Evolutionary conservation across 2,329 filamentous ascomycete species (phyloP).

Genomic region (Aspergillus oerlinghausenensis): DNA sequence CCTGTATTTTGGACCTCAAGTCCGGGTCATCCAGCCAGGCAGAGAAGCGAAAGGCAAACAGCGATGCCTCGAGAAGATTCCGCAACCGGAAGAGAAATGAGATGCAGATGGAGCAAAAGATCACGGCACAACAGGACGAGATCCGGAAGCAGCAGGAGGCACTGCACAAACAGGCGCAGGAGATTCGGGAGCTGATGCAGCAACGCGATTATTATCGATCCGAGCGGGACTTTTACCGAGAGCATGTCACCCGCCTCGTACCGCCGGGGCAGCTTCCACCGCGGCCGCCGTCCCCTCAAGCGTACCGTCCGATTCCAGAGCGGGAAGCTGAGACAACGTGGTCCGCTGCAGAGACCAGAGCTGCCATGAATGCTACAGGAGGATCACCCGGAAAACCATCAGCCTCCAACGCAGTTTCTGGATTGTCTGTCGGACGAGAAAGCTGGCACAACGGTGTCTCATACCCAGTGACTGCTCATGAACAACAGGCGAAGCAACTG

Average conservation of each 20-base stretch:
- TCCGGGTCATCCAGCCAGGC: slow-evolving; percentile 39
- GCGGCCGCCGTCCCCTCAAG: slow-evolving; percentile 29
- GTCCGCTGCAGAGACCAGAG: slow-evolving; percentile 5
- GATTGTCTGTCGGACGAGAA: not conserved
- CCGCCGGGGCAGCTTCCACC: slow-evolving; percentile 24
- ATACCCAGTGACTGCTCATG: slow-evolving; percentile 1
- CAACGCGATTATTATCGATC: slow-evolving; percentile 38
- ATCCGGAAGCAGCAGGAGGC: slow-evolving; percentile 28
- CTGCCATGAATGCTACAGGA: not conserved
- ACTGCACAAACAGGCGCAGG: slow-evolving; percentile 28
- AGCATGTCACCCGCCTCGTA: slow-evolving; percentile 24
- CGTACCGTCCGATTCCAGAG: slow-evolving; percentile 8
- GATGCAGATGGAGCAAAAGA: slow-evolving; percentile 35
- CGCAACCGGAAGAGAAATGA: slow-evolving; percentile 40
- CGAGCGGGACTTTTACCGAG: slow-evolving; percentile 39
- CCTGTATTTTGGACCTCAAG: slow-evolving; percentile 36
- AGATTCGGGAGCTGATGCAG: slow-evolving; percentile 29
- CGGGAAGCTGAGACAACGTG: slow-evolving; percentile 9
- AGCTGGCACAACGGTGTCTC: not conserved
- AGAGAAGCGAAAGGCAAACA: slow-evolving; percentile 41
- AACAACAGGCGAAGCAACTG: slow-evolving; percentile 9
- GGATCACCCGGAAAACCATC: not conserved
- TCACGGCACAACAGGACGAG: slow-evolving; percentile 35
- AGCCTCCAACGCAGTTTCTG: not conserved
- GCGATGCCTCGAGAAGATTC: slow-evolving; percentile 38